A percentile compares a stretch with the other conserved stretches of the same genome.
Conservation (phyloP, 2,329 filamentous ascomycete genomes). For the Phaeoacremonium minimum region DNA sequence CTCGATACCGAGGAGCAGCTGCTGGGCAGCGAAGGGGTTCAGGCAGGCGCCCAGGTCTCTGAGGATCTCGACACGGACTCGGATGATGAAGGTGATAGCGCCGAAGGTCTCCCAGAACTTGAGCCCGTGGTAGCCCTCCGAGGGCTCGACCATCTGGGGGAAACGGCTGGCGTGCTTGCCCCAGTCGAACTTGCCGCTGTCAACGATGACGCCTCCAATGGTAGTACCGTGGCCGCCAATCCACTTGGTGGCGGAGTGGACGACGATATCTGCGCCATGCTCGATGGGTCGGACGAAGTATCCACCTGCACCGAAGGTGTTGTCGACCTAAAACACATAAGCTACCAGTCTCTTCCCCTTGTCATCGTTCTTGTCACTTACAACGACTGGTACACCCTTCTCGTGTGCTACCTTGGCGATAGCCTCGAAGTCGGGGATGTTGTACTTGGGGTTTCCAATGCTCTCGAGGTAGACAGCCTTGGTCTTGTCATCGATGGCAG, state of each 20-base stretch:
- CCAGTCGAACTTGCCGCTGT: constrained; percentile 93
- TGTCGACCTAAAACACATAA: constrained; percentile 61
- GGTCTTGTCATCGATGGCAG: constrained; percentile 85
- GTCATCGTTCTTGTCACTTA: constrained; percentile 25
- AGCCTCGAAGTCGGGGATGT: constrained; percentile 84
- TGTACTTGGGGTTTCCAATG: constrained; percentile 92
- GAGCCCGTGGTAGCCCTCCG: constrained; percentile 85
- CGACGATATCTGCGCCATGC: constrained; percentile 88
- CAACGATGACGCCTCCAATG: constrained; percentile 79
- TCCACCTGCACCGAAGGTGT: constrained; percentile 91
- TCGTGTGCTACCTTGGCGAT: constrained; percentile 76
- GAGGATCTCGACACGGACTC: constrained; percentile 82
- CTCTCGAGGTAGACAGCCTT: constrained; percentile 91
- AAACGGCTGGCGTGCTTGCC: constrained; percentile 78
- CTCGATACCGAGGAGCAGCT: constrained; percentile 84
- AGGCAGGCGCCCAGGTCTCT: constrained; percentile 80
- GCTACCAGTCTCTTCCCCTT: background rate
- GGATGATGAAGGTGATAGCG: constrained; percentile 74
- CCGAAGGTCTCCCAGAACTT: constrained; percentile 96
- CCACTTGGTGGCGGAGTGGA: constrained; percentile 95
- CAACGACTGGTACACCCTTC: constrained; percentile 62
- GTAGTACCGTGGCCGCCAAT: constrained; percentile 95
- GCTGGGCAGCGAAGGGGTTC: constrained; percentile 90
- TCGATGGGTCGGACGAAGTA: constrained; percentile 85
- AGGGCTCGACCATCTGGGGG: constrained; percentile 87